Evolutionary conservation across 306 rosid genomes (phyloP), one percentile per base, ranked within the genome.

Genomic region (Mimosa pudica): DNA sequence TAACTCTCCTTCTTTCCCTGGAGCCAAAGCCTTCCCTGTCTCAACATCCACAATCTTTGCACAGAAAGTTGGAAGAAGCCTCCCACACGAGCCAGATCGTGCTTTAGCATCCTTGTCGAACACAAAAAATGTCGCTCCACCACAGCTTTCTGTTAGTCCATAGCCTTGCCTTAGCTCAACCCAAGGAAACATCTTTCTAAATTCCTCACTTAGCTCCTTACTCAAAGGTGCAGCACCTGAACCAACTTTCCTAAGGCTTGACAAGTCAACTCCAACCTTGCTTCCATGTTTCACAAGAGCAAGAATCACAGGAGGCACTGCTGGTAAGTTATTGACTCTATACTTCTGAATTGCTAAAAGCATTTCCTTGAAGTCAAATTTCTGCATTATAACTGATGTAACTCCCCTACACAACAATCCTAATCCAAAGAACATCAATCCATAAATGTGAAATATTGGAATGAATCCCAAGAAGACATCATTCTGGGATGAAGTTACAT

Each of bases 151-250:
- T 7, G 97, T 92, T 74, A 94, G 85, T 13, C 98, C 98, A 79
- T 94, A 94, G 20, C 97, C 98, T 2, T 85, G 90, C 79, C 97
- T 86, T 42, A 89, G 83, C 85, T 94, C 91, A 75, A 92, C 85
- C 98, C 97, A 89, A 7, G 98, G 98, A 85, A 92, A 94, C 83
- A 61, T 80, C 69, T 61, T 79, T 16, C 93, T 86, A n/a, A 94
- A 94, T 74, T 80, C 93, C 9, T 44, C 84, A 9, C 84, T 67
- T 67, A 90, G 73, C 38, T 94, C 94, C 69, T 89, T 92, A 54
- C 97, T 88, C 87, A 94, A 72, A 60, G 97, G 97, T 65, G 98
- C 98, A 57, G 98, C 98, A 36, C 98, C 97, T 32, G 97, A 75
- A 5, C 97, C 87, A 30, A 86, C 80, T 62, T 83, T 91, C 81